These are phyloP conservation scores for Ocimum tenuiflorum DNA, from an alignment of 257 asterid genomes.

Conservation along the genomic window DNA sequence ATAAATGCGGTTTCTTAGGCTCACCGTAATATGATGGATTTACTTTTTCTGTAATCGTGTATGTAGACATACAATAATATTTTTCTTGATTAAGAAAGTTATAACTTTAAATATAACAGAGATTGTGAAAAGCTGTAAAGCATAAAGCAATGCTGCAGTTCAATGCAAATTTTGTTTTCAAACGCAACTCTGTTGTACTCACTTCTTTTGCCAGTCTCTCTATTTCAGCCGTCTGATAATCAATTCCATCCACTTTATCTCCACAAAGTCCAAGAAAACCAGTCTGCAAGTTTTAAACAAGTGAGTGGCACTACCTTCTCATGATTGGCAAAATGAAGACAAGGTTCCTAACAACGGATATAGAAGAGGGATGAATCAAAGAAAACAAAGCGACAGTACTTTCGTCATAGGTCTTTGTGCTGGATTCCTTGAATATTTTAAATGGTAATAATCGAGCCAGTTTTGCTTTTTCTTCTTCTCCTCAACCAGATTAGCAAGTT, in stretches of 20 bases:
- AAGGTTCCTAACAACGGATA: not conserved
- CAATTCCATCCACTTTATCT: conserved; percentile 72
- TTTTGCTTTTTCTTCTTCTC: conserved; percentile 66
- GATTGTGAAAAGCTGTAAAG: not conserved
- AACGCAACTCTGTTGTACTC: conserved; percentile 26
- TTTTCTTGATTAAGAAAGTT: not conserved
- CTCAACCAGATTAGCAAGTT: too few species aligned
- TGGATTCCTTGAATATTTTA: conserved; percentile 63
- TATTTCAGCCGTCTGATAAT: conserved; percentile 61
- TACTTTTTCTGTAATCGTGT: not conserved
- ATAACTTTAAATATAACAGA: not conserved
- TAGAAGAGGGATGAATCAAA: not conserved
- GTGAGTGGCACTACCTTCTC: not conserved
- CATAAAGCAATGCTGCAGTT: not conserved
- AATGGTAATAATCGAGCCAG: conserved; percentile 86
- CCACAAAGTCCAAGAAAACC: conserved; percentile 86
- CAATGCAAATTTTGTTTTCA: not conserved
- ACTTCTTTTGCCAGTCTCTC: conserved; percentile 70
- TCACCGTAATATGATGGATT: not conserved
- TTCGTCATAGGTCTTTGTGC: conserved; percentile 49
- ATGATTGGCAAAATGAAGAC: conserved; percentile 10
- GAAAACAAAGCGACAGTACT: conserved; percentile 37
- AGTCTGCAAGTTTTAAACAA: conserved; percentile 45
- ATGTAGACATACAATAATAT: not conserved
- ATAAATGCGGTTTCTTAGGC: not conserved